Evolutionary conservation across 768 basidiomycete species (phyloP), one percentile per base, ranked within the genome.

Genomic region (Amanita phalloides): DNA sequence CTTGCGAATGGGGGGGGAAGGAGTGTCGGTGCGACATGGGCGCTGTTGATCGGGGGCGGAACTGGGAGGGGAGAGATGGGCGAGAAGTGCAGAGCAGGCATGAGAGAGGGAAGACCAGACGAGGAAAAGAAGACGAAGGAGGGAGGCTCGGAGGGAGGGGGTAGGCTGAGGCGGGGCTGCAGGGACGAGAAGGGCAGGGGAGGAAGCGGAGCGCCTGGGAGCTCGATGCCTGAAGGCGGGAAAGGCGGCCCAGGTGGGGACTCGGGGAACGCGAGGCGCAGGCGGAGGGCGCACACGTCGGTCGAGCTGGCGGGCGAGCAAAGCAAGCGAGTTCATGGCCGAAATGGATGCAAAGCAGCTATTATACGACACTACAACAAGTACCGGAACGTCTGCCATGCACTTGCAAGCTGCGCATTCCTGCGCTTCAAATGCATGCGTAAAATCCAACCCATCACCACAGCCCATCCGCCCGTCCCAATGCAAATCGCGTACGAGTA

Each of bases 301-400:
- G 70, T 91, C 86, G 73, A 89, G 81, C 65, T 88, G 84, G 62
- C 84, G 83, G 58, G 89, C 86, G 55, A 91, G 74, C 68, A 86
- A 83, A 14, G 77, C 74, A 61, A 91, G 79, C 59, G 86, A 86
- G 71, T 91, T 90, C 89, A 91, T 91, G 51, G 44, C 41, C 20
- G 10, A 11, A 20, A 21, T 39, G 43, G 14, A 14, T 44, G 26
- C 14, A 44, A 44, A n/a, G n/a, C 38, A 9, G 14, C 37, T 17
- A 17, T 17, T 17, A 17, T 17, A 17, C 17, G 38, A 48, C 68
- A 33, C 26, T 58, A 82, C 26, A 77, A 54, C 44, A 78, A 58
- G 62, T 82, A 84, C 55, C 74, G 69, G 64, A 76, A 75, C 21
- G 75, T 74, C 54, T 66, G 64, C 61, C 63, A 67, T 57, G 66